Base-by-base conservation (phyloP, 768 basidiomycete species). In the Mycena alexandri region DNA sequence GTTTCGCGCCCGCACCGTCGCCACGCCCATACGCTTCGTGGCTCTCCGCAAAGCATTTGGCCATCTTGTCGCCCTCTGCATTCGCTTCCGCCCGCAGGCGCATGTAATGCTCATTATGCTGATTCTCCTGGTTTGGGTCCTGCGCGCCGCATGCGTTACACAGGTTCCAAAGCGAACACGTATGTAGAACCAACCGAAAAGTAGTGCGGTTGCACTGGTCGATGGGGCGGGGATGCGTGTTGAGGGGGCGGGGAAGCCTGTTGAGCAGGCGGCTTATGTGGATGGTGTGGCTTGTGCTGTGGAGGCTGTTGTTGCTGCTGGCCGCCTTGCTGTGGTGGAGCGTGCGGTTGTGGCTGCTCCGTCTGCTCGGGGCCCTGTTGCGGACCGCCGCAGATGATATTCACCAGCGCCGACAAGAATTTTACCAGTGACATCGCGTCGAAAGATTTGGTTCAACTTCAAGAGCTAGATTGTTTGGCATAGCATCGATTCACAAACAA, bases 1-100 rank as follows among this genome's bases (percentile, higher is more conserved):
- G 83, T 78, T 98, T 96, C 22, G 96, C 96, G 36, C 80, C 79
- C 0, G 89, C 93, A 14, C 93, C 90, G 70, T 98, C 89, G 3
- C 92, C 87, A 1, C 82, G 80, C 50, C 81, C 77, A 74, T 95
- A 97, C 0, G 94, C 94, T 66, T 88, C 82, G 73, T 93, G 92
- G 70, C 92, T 91, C 72, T 89, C 81, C 64, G 90, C 84, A 74
- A 93, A 94, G 66, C 82, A 85, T 48, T 78, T 82, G 10, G 85
- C 89, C 94, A 95, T 96, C 74, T 83, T 72, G 73, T 95, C 93
- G 2, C 94, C 94, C 71, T 93, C 92, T 56, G 86, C 83, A 61
- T 89, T 90, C 2, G 97, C 97, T 64, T 86, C 84, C 61, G 88
- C 87, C 22, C 97, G 88, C 24, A 98, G 84, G 34, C 82, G 79